phyloP scores from a whole-genome alignment of 805 yeast species.

The Candida khao-thaluensis region DNA sequence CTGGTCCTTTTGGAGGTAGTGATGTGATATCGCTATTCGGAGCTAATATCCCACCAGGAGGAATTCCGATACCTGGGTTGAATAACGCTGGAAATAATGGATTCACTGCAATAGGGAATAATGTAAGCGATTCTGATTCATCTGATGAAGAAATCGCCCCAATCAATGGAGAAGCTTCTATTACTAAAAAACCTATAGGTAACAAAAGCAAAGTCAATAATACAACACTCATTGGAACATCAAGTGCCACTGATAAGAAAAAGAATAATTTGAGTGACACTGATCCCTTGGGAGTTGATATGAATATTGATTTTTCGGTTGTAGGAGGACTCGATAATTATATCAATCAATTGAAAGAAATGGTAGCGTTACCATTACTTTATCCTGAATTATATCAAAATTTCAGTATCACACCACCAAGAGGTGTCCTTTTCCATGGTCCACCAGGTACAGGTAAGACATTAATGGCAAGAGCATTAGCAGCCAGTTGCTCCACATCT shows the following conservation, averaged over 20 bases:
- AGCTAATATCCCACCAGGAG: slow-evolving; percentile 54
- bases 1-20: slow-evolving; percentile 97
- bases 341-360: slow-evolving; percentile 89
- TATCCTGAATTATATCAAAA: slow-evolving; percentile 92
- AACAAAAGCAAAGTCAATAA: slow-evolving; percentile 18
- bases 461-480: slow-evolving; percentile 94
- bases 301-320: slow-evolving; percentile 77
- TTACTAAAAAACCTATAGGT: slow-evolving; percentile 28
- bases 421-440: slow-evolving; percentile 97
- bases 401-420: slow-evolving; percentile 90
- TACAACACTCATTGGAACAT: slow-evolving; percentile 34
- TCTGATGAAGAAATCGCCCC: slow-evolving; percentile 62
- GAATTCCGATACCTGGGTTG: slow-evolving; percentile 39
- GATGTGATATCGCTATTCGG: slow-evolving; percentile 87
- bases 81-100: slow-evolving; percentile 16
- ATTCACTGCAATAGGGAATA: slow-evolving; percentile 34
- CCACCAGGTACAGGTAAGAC: slow-evolving; percentile 99
- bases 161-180: slow-evolving; percentile 38
- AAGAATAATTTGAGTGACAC: slow-evolving; percentile 75
- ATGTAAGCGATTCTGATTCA: slow-evolving; percentile 53
- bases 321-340: slow-evolving; percentile 93
- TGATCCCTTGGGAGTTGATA: slow-evolving; percentile 90
- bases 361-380: slow-evolving; percentile 89
- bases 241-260: slow-evolving; percentile 41
- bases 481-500: slow-evolving; percentile 88